Base-by-base conservation (phyloP, 768 basidiomycete genomes). In the Cantharellus anzutake region DNA sequence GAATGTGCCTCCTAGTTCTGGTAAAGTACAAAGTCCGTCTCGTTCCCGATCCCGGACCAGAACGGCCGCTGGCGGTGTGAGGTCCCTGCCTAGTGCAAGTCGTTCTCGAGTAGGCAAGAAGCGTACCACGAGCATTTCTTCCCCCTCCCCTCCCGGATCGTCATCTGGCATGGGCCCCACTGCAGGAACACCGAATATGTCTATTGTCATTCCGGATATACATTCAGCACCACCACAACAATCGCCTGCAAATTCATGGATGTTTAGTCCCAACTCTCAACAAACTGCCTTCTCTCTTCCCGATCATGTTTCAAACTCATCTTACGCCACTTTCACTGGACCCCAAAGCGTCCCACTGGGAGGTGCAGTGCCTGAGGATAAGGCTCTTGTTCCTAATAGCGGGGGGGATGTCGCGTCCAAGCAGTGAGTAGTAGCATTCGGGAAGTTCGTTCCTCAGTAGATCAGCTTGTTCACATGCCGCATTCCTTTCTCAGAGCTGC, bases 101-200 rank as follows among this genome's bases (percentile, higher is more conserved):
- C 14, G 52, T 11, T 11, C 52, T 7, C 52, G 56, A n/a, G 53
- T 44, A 41, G 52, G 57, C 35, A 59, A 37, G 35, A 63, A 62
- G 44, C 77, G 14, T 60, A 59, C 58, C 42, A 79, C 78, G 62
- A 55, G 52, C 52, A 73, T 85, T 52, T 78, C 77, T 62, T 76
- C 79, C 7, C 64, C 59, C 29, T 38, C 41, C 53, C 57, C 44
- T n/a, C 55, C 60, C 55, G 79, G 74, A 51, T 76, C 68, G 68
- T 53, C 67, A 68, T 58, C 67, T 65, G 59, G 51, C 69, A 2
- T 68, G 69, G 7, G 73, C 78, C 29, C 81, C 82, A 0, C 80
- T 82, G 63, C 82, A 82, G 58, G 3, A 29, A 20, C 29, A 40
- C 61, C 37, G 20, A 38, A 38, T 41, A 35, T 38, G 42, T 2